Conservation (phyloP, 495 filamentous ascomycete species). For the Aspergillus steynii region DNA sequence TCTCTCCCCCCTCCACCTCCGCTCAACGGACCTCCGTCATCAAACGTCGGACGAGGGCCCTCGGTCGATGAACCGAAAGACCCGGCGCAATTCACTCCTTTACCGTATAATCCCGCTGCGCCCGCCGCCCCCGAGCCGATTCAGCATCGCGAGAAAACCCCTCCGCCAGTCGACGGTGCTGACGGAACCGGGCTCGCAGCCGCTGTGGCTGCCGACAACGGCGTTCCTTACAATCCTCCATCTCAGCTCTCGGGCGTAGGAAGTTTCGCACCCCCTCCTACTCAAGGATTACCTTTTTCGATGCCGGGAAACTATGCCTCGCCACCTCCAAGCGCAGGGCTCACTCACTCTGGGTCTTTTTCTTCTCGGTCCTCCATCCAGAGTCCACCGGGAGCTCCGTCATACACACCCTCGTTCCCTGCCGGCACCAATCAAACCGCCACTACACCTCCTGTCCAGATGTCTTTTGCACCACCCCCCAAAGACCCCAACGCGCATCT, state of each 20-base stretch:
- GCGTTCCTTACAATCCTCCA: constrained; percentile 40
- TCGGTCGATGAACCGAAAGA: constrained; percentile 41
- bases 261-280: constrained; percentile 27
- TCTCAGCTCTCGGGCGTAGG: constrained; percentile 35
- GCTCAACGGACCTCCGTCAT: constrained; percentile 30
- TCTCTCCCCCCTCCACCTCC: constrained; percentile 48
- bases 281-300: constrained; percentile 30
- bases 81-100: constrained; percentile 59
- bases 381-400: constrained; percentile 30
- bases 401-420: constrained; percentile 37
- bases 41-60: constrained; percentile 23
- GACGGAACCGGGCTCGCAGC: constrained; percentile 69
- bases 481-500: constrained; percentile 49
- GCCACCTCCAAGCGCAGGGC: constrained; percentile 39
- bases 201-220: constrained; percentile 66
- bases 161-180: constrained; percentile 72
- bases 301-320: constrained; percentile 34
- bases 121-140: constrained; percentile 83
- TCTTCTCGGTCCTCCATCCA: constrained; percentile 24
- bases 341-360: constrained; percentile 31
- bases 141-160: constrained; percentile 84
- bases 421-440: constrained; percentile 13
- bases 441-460: constrained; percentile 20
- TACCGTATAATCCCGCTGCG: constrained; percentile 88
- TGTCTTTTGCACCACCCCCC: constrained; percentile 47